Conservation (phyloP, 192 early-diverging fungal species). For the Haplosporangium gracile region DNA sequence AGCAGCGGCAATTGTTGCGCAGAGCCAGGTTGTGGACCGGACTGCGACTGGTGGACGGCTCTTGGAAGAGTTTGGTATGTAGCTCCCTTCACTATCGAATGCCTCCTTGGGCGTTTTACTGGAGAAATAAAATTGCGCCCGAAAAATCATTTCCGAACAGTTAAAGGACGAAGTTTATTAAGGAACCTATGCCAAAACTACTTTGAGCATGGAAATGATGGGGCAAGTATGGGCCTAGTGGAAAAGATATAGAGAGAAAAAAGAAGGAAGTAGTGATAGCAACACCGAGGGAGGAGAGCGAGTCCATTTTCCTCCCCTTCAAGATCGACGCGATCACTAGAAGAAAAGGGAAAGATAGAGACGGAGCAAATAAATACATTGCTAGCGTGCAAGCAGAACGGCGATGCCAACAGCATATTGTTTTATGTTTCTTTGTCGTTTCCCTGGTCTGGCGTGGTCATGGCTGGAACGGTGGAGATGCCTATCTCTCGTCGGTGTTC, state of each 20-base stretch:
- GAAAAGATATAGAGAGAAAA: not conserved
- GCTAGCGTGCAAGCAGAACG: slow-evolving; percentile 1
- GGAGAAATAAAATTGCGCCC: too few species aligned
- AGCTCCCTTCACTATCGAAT: too few species aligned
- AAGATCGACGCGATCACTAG: slow-evolving; percentile 8
- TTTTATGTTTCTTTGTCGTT: not conserved
- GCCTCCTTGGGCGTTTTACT: too few species aligned
- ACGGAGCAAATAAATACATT: slow-evolving; percentile 6
- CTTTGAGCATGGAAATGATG: not conserved
- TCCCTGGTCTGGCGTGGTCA: slow-evolving; percentile 4
- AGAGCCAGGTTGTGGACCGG: too few species aligned
- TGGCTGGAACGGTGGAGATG: not conserved
- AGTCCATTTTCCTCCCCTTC: slow-evolving; percentile 2
- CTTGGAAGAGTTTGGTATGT: too few species aligned
- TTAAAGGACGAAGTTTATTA: not conserved
- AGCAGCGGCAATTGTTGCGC: too few species aligned
- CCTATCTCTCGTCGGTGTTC: not conserved
- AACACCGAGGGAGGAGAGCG: not conserved
- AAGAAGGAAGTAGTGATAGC: not conserved
- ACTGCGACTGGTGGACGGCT: too few species aligned
- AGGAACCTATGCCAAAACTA: not conserved
- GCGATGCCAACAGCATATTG: slow-evolving; percentile 1
- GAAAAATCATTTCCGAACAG: too few species aligned
- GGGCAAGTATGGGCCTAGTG: slow-evolving; percentile 5
- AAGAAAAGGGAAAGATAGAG: slow-evolving; percentile 7